phyloP scores from a whole-genome alignment of 495 filamentous ascomycete species.

The Penicillium maclennaniae region DNA sequence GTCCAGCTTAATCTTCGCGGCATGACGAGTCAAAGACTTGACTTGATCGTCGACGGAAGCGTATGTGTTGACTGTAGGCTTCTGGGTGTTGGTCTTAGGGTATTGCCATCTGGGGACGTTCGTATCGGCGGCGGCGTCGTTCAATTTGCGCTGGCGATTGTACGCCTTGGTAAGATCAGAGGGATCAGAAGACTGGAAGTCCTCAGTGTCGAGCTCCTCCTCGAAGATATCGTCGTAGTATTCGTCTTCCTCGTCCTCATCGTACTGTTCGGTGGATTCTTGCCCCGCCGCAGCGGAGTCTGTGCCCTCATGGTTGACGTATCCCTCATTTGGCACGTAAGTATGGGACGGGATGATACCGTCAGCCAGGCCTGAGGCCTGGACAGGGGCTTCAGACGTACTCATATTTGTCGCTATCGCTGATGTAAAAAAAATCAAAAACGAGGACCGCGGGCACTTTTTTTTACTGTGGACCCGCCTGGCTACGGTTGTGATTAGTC shows the following conservation, averaged over 20 bases:
- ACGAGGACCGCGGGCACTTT: slow-evolving; percentile 8
- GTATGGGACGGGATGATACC: slow-evolving; percentile 48
- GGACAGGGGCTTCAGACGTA: slow-evolving; percentile 17
- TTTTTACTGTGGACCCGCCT: slow-evolving; percentile 43
- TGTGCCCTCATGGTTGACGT: slow-evolving; percentile 36
- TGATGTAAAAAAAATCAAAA: slow-evolving; percentile 5
- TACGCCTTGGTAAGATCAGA: slow-evolving; percentile 82
- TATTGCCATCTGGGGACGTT: slow-evolving; percentile 53
- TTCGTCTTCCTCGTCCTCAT: slow-evolving; percentile 46
- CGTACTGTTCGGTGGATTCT: slow-evolving; percentile 27
- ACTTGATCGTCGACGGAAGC: slow-evolving; percentile 84
- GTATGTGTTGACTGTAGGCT: slow-evolving; percentile 73
- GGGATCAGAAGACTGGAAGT: slow-evolving; percentile 55
- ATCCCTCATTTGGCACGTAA: slow-evolving; percentile 54
- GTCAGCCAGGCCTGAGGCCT: slow-evolving; percentile 36
- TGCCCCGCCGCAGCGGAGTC: slow-evolving; percentile 36
- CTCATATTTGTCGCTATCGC: slow-evolving; percentile 23
- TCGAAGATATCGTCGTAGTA: slow-evolving; percentile 58
- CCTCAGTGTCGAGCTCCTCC: slow-evolving; percentile 53
- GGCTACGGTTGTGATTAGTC: slow-evolving; percentile 11
- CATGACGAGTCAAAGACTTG: slow-evolving; percentile 75
- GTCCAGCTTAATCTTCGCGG: slow-evolving; percentile 83
- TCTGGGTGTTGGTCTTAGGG: slow-evolving; percentile 79
- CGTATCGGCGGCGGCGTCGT: slow-evolving; percentile 55
- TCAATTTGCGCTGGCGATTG: slow-evolving; percentile 71